Evolutionary conservation across 331 rosid genomes (phyloP).

Genomic region (Acacia concinna): DNA sequence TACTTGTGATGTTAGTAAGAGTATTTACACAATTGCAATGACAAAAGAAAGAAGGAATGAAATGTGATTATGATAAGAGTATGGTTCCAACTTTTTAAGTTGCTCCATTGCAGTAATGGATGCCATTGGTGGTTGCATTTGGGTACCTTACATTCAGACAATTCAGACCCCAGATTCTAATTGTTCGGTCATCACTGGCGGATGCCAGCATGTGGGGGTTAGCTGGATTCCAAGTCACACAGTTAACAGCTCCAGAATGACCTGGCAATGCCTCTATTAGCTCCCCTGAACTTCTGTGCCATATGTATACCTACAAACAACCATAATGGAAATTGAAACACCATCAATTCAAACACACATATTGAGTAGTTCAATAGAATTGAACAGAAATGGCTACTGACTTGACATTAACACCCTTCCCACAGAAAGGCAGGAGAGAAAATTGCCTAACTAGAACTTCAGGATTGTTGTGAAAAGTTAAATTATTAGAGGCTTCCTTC

Average conservation of each 20-base stretch:
- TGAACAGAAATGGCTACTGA: neutral
- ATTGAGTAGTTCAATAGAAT: neutral
- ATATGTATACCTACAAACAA: conserved; percentile 70
- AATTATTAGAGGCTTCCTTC: neutral
- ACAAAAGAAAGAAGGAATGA: conserved; percentile 43
- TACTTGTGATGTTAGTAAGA: conserved; percentile 46
- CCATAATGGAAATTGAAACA: neutral
- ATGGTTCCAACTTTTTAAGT: conserved; percentile 42
- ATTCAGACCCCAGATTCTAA: conserved; percentile 91
- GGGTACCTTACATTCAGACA: conserved; percentile 54
- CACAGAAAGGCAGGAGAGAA: neutral
- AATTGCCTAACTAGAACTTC: neutral
- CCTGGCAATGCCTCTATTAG: conserved; percentile 77
- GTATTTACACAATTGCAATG: conserved; percentile 67
- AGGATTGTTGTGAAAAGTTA: neutral
- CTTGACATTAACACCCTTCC: neutral
- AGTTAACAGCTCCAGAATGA: conserved; percentile 93
- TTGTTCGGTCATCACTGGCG: conserved; percentile 92
- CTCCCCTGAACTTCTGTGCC: conserved; percentile 81
- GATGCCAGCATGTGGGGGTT: conserved; percentile 98
- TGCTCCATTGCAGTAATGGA: conserved; percentile 85
- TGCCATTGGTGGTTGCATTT: conserved; percentile 66
- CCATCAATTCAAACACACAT: neutral
- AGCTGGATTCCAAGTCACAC: conserved; percentile 95
- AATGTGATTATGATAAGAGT: conserved; percentile 41